A percentile compares a stretch with the other conserved stretches of the same genome.
These are phyloP conservation scores for Ganoderma resinaceum DNA, from an alignment of 1,284 basidiomycete genomes.

Conservation along the genomic window DNA sequence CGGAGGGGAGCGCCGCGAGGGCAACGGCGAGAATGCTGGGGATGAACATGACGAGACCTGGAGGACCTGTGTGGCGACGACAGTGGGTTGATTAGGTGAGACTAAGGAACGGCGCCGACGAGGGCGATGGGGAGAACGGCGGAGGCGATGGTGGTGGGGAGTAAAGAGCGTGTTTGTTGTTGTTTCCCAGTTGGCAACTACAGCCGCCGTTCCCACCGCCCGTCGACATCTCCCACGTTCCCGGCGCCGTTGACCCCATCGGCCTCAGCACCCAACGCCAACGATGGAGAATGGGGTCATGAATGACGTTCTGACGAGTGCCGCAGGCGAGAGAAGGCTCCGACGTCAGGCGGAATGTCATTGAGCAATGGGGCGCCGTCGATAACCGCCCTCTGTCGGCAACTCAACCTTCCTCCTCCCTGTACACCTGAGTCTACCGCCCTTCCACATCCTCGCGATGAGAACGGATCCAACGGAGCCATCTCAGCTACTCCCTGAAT, in stretches of 20 bases:
- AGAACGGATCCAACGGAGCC: slow-evolving; percentile 12
- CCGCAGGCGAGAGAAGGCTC: neutral
- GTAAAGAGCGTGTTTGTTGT: slow-evolving; percentile 40
- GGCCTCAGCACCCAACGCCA: neutral
- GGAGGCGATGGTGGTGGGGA: slow-evolving; percentile 34
- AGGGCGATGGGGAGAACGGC: slow-evolving; percentile 18
- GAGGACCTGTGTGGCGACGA: slow-evolving; percentile 6
- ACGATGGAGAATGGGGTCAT: neutral
- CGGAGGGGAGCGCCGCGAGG: slow-evolving; percentile 41
- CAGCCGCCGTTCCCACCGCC: slow-evolving; percentile 20
- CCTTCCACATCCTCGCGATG: slow-evolving; percentile 6
- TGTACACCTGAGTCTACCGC: neutral
- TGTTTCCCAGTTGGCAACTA: slow-evolving; percentile 32
- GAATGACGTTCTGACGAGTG: neutral
- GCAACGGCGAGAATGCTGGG: slow-evolving; percentile 46
- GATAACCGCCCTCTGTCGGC: neutral
- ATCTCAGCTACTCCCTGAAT: slow-evolving; percentile 1
- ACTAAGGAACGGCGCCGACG: slow-evolving; percentile 30
- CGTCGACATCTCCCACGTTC: slow-evolving; percentile 3
- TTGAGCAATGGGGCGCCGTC: neutral
- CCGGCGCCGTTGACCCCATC: neutral
- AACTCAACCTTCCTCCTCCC: neutral
- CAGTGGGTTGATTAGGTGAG: slow-evolving; percentile 24
- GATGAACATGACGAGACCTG: slow-evolving; percentile 32
- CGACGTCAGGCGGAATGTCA: neutral